These are phyloP conservation scores for Suhomyces bokatorum DNA, from an alignment of 1,139 yeast genomes.

Conservation along the genomic window DNA sequence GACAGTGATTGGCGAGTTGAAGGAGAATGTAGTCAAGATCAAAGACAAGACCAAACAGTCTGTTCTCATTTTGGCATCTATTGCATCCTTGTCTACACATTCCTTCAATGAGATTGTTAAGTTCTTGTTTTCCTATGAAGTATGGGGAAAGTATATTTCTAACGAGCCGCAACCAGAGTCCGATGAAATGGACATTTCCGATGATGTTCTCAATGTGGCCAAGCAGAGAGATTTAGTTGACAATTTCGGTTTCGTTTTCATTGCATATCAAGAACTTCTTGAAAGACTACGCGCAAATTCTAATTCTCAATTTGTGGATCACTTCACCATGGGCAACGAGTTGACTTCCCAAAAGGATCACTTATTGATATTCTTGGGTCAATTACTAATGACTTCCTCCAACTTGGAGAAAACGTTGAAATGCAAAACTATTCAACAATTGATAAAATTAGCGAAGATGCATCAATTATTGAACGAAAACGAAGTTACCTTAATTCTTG, in stretches of 20 bases:
- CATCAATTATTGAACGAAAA: conserved; percentile 46
- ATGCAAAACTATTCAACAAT: conserved; percentile 63
- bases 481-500: conserved; percentile 65
- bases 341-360: conserved; percentile 59
- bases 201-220: conserved; percentile 44
- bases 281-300: conserved; percentile 14
- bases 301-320: conserved; percentile 14
- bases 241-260: conserved; percentile 55
- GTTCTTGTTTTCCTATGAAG: conserved; percentile 30
- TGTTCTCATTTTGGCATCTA: conserved; percentile 55
- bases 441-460: conserved; percentile 54
- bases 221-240: conserved; percentile 63
- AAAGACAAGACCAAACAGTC: conserved; percentile 62
- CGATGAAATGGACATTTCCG: conserved; percentile 19
- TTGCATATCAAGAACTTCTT: conserved; percentile 30
- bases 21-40: conserved; percentile 50
- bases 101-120: conserved; percentile 51
- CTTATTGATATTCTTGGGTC: conserved; percentile 63
- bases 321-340: conserved; percentile 20
- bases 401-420: conserved; percentile 67
- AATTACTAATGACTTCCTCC: conserved; percentile 66
- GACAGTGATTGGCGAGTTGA: conserved; percentile 56
- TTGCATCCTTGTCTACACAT: conserved; percentile 40
- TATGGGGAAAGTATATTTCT: conserved; percentile 43
- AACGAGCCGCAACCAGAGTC: conserved; percentile 17